phyloP scores from a whole-genome alignment of 1,284 basidiomycete genomes.

The Sporisorium exsertum region DNA sequence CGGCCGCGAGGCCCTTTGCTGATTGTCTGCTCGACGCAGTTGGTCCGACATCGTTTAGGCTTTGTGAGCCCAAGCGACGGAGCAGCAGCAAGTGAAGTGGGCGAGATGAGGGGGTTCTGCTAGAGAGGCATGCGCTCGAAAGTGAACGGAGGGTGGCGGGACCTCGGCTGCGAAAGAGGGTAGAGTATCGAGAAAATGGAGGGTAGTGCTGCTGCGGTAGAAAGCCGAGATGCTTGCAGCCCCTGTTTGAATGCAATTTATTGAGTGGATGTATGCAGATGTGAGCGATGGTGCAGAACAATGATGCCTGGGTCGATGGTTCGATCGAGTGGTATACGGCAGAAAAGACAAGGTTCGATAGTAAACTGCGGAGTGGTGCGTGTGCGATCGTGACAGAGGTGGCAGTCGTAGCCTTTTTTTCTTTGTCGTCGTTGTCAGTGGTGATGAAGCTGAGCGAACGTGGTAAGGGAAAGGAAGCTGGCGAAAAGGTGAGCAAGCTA shows the following conservation, averaged over 20 bases:
- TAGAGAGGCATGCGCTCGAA: conserved; percentile 15
- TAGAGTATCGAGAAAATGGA: neutral
- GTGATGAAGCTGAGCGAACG: neutral
- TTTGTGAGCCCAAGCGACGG: neutral
- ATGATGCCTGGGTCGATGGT: neutral
- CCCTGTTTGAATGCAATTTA: neutral
- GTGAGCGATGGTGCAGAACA: neutral
- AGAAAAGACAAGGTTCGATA: neutral
- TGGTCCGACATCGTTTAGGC: conserved; percentile 29
- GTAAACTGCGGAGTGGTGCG: neutral
- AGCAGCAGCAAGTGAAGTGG: conserved; percentile 12
- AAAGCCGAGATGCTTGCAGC: too few relatives aligned
- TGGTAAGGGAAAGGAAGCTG: neutral
- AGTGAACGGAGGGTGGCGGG: neutral
- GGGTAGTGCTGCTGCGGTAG: too few relatives aligned
- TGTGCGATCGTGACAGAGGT: neutral
- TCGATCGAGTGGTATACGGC: neutral
- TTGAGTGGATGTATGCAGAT: neutral
- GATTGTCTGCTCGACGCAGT: conserved; percentile 19
- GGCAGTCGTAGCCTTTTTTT: neutral
- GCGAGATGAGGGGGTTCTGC: neutral
- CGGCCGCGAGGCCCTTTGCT: conserved; percentile 21
- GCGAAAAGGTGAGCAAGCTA: neutral
- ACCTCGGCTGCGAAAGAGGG: neutral
- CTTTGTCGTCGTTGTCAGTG: neutral